Base-by-base conservation (phyloP, 192 early-diverging fungal genomes). In the Backusella parvicylindrica region DNA sequence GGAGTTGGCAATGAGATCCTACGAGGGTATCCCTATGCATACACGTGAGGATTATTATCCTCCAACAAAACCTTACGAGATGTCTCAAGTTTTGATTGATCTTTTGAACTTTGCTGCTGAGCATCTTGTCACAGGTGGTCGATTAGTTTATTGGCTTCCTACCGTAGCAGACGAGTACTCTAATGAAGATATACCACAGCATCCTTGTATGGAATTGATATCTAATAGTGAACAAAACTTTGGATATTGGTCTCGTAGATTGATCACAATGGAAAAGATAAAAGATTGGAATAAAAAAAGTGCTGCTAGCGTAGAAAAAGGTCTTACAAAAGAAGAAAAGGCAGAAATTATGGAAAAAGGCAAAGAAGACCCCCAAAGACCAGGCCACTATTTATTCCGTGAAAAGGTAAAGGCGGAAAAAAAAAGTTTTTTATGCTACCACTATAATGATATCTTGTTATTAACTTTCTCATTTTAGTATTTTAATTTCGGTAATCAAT, bases 71-170 rank as follows among this genome's bases (percentile, higher is more conserved):
- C 92, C 96, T 0, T 99, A 99, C 75, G 97, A 98, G 79, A 95
- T 99, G 94, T 89, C 92, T 0, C 91, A 95, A 50, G 93, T 99
- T 0, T 79, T 99, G 2, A 72, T 82, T 5, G 98, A 98, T 79
- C 81, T 99, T 41, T 78, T 96, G 7, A 86, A 86, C 41, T 96
- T 99, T 80, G 91, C 95, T 0, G 95, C 92, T 2, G 83, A 85
- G 68, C 85, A 91, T 76, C 85, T 99, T 32, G 87, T 87, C 3
- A 82, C 92, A 1, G 91, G 93, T 30, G 98, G 95, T 4, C 89
- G 98, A 13, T 84, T 99, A 4, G 95, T 98, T 1, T 98, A 96
- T 81, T 99, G 98, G 98, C 84, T 99, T 26, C 98, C 98, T 1
- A 98, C 95, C 0, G 85, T 98, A 3, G 90, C 91, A 3, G 95